Evolutionary conservation across 148 eudicot genomes (phyloP), one percentile per base, ranked within the genome.

Genomic region (Fagopyrum homotropicum): DNA sequence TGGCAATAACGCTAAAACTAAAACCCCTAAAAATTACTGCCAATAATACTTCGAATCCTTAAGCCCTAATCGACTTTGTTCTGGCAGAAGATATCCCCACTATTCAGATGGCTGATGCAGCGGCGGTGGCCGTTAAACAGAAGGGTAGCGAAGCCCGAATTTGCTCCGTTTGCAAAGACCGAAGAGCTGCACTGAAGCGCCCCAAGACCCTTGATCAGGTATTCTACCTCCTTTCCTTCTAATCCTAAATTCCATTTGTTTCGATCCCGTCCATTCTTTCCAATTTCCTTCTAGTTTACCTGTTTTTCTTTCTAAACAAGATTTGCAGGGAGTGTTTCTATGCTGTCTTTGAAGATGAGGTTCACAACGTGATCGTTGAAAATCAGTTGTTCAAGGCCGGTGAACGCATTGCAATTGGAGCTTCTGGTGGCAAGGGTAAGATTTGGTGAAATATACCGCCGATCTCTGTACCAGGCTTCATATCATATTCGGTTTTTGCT

Each of bases 371-470:
- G 4, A 94, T 94, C 51, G 87, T 91, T 4, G 88, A 91, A 9
- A 91, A 94, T 77, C 88, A 86, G 51, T 85, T 94, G 45, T 94
- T 94, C 79, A 90, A 78, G 85, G 90, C 85, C 2, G 98, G 96
- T 44, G 98, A 94, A 73, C 96, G 97, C 26, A 75, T 91, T 69
- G 98, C 93, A 11, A 90, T 94, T 59, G 98, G 98, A 45, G 98
- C 98, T 82, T 94, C 98, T 30, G 98, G 98, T 74, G 98, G 98
- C 45, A 94, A 91, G 89, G 98, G 98, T 91, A 60, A 43, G 71
- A 43, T 66, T 14, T 51, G 68, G 74, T 40, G 44, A 6, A 47
- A 61, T 26, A 11, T 9, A 10, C 45, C 9, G 16, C 44, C 43
- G 11, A 61, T 61, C 30, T 61, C 40, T 29, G 44, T 61, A 17